A percentile compares a stretch with the other conserved stretches of the same genome.
Conservation (phyloP, 768 basidiomycete species). For the Calocera cornea region DNA sequence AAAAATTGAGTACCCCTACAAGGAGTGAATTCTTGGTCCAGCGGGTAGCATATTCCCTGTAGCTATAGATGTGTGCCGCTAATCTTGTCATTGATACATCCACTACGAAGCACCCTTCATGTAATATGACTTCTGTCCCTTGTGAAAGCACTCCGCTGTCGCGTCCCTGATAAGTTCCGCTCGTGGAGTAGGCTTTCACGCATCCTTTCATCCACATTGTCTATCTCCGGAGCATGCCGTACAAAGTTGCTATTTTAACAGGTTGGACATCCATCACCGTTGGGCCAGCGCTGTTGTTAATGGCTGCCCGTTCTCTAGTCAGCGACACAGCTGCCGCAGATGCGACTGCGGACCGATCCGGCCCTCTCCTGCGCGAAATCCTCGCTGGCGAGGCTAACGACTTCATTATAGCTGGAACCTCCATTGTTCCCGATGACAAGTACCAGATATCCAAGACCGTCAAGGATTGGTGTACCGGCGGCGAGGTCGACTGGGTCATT, state of each 20-base stretch:
- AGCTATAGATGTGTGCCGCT: neutral
- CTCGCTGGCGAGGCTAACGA: slow-evolving; percentile 20
- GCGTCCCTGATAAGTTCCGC: neutral
- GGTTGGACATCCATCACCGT: neutral
- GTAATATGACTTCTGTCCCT: neutral
- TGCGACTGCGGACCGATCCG: slow-evolving; percentile 44
- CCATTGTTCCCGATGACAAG: slow-evolving; percentile 56
- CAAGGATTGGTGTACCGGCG: slow-evolving; percentile 32
- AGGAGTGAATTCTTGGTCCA: slow-evolving; percentile 34
- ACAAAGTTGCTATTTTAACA: slow-evolving; percentile 9
- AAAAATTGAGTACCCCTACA: slow-evolving; percentile 79
- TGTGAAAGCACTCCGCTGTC: no score
- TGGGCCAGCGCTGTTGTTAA: neutral
- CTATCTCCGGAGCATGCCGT: neutral
- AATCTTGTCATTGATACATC: neutral
- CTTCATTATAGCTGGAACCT: slow-evolving; percentile 4
- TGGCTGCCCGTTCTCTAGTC: slow-evolving; percentile 66
- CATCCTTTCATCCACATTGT: neutral
- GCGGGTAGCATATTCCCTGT: neutral
- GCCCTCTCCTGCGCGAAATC: slow-evolving; percentile 45
- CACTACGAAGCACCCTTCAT: neutral
- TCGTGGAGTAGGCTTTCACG: neutral
- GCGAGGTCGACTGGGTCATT: slow-evolving; percentile 55
- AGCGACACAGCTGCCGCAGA: slow-evolving; percentile 56
- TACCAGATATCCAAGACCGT: slow-evolving; percentile 37